Base-by-base conservation (phyloP, 2,329 filamentous ascomycete species). In the Cladosporium austrohemisphaericum region DNA sequence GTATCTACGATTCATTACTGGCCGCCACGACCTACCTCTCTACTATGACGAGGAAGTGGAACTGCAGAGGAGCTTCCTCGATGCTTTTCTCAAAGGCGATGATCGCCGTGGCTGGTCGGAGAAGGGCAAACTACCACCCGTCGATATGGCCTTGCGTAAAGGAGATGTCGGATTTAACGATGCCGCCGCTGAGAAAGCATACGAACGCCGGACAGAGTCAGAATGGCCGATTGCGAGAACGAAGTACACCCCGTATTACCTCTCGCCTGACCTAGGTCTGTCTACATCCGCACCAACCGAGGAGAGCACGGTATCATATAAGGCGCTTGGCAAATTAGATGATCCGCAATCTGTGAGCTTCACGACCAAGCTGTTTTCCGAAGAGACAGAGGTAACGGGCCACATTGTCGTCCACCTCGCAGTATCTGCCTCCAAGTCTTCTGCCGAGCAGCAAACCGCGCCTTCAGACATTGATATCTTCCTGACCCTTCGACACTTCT, bases 1-100 rank as follows among this genome's bases (percentile, higher is more conserved):
- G 63, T 88, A 84, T 55, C 71, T 88, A 0, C 77, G 84, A 5
- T 80, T 86, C 62, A 84, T 87, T 59, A 82, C 78, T 0, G 84
- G 85, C 2, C 75, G 85, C 0, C 84, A 88, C 54, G 84, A 88
- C 57, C 70, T 88, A 1, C 84, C 84, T 0, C 87, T 88, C 62
- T 88, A 86, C 67, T 86, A 86, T 60, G 65, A 76, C 1, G 80
- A 86, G 40, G 81, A 86, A 54, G 83, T 85, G 0, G 80, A 84
- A 52, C 57, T 88, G 0, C 85, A 88, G 59, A 74, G 72, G 38
- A 80, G 77, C 55, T 88, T 88, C 62, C 68, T 88, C 0, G 81
- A 86, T 51, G 84, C 84, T 0, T 88, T 88, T 60, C 72, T 88
- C 28, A 87, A 86, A 56, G 80, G 74, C 1, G 74, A 86, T 0